Evolutionary conservation across 2,329 filamentous ascomycete species (phyloP), one percentile per base, ranked within the genome.

Genomic region (Fusarium tjaetaba): DNA sequence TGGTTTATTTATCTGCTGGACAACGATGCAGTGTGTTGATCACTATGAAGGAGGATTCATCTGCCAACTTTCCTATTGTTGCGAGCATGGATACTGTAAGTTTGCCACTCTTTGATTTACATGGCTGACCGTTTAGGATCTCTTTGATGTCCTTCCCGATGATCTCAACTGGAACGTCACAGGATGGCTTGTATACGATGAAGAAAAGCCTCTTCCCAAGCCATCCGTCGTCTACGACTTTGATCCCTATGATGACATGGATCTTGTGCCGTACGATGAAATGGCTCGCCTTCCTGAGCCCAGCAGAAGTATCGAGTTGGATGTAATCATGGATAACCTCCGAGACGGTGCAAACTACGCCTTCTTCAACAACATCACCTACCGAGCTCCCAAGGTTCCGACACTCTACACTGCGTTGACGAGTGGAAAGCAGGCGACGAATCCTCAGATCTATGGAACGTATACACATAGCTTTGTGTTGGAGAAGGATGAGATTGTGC

Each of bases 351-450:
- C 87, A 56, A 86, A 86, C 79, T 86, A 86, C 64, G 91, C 90
- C 68, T 91, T 91, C 82, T 89, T 93, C 84, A 95, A 96, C 85
- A 91, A 93, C 81, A 89, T 94, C 71, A 94, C 93, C 36, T 97
- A 95, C 80, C 88, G 88, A 7, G 63, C 83, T 0, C 94, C 93
- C 55, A 93, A 94, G 79, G 94, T 97, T 0, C 95, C 94, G 0
- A 91, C 92, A 0, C 86, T 97, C 0, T 97, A 95, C 85, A 94
- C 92, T 1, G 93, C 88, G 2, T 85, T 97, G 7, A 90, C 89
- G 0, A 82, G 90, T 3, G 90, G 89, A 22, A 83, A 93, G 57
- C 83, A 86, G 24, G 88, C 90, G 20, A 85, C 85, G 4, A 86
- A 94, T 69, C 84, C 90, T 1, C 72, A 79, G 4, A 83, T 94